These are phyloP conservation scores for Heliamphora exappendiculata DNA, from an alignment of 148 eudicot genomes.

Conservation along the genomic window DNA sequence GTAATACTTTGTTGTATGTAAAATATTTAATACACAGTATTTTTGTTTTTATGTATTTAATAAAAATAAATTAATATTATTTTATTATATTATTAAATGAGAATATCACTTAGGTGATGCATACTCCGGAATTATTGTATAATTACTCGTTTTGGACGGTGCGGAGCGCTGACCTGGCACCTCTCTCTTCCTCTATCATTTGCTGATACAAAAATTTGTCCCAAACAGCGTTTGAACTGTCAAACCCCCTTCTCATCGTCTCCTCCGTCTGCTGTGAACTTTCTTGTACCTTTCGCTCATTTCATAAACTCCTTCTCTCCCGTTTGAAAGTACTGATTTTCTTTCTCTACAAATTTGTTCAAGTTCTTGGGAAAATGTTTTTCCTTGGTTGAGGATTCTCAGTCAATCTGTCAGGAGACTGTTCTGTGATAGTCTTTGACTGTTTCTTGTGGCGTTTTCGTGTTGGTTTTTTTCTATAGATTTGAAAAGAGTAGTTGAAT, in stretches of 20 bases:
- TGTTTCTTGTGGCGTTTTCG: conserved; percentile 4
- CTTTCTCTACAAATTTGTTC: background rate
- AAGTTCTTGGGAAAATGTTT: background rate
- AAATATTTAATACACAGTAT: too few relatives aligned
- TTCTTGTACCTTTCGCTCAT: background rate
- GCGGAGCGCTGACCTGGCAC: background rate
- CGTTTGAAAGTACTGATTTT: background rate
- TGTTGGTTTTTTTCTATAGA: background rate
- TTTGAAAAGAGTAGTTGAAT: background rate
- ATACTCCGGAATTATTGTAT: too few relatives aligned
- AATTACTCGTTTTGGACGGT: background rate
- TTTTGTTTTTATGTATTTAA: too few relatives aligned
- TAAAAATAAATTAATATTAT: too few relatives aligned
- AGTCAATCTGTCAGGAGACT: background rate
- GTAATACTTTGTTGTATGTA: too few relatives aligned
- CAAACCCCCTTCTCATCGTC: background rate
- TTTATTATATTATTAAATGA: too few relatives aligned
- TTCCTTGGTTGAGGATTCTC: background rate
- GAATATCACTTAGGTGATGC: too few relatives aligned
- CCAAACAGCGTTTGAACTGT: background rate
- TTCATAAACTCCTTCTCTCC: background rate
- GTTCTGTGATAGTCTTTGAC: background rate
- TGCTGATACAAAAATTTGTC: background rate
- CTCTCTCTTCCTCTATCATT: background rate
- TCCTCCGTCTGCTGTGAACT: background rate